Evolutionary conservation across 306 rosid genomes (phyloP), one percentile per base, ranked within the genome.

Genomic region (Lathyrus oleraceus): DNA sequence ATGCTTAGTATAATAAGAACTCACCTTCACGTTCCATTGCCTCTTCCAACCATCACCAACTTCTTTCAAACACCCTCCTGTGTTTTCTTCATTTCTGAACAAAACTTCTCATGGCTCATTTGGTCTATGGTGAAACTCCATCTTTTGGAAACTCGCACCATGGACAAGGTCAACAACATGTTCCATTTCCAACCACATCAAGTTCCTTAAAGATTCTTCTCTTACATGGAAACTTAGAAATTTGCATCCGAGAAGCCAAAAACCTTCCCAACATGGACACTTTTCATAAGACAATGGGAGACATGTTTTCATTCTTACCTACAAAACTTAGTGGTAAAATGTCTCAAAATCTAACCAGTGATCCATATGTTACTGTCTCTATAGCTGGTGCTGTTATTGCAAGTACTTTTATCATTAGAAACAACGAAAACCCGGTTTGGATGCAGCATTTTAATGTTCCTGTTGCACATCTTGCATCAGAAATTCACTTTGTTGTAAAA

Each of bases 251-350:
- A 35, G 84, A 80, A 48, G 98, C 97, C 65, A 79, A 52, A 64
- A 78, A 81, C 73, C 96, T 93, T 57, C 98, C 98, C 1, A 90
- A 90, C 78, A 75, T 85, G 91, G 97, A 93, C 73, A 28, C 65
- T 76, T 61, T 93, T 30, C 96, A 88, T 69, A 87, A 80, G 73
- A 80, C 77, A 14, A 17, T 84, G 0, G 93, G 87, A 8, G 84
- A 79, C 30, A 48, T 85, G 85, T 59, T 90, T 36, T 76, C 84
- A 0, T 78, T 11, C 36, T 25, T 90, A 1, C 83, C 92, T 8
- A 28, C 52, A 15, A 84, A 53, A 45, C 61, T 80, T 56, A 40
- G 73, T 36, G 73, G 49, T 45, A 83, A 80, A 25, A 16, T 71
- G 65, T 62, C 88, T 21, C 23, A 35, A 1, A 52, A 70, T 52